These are phyloP conservation scores for Cyclotella choctawhatcheeana DNA, from an alignment of 108 stramenopile genomes.

Conservation along the genomic window DNA sequence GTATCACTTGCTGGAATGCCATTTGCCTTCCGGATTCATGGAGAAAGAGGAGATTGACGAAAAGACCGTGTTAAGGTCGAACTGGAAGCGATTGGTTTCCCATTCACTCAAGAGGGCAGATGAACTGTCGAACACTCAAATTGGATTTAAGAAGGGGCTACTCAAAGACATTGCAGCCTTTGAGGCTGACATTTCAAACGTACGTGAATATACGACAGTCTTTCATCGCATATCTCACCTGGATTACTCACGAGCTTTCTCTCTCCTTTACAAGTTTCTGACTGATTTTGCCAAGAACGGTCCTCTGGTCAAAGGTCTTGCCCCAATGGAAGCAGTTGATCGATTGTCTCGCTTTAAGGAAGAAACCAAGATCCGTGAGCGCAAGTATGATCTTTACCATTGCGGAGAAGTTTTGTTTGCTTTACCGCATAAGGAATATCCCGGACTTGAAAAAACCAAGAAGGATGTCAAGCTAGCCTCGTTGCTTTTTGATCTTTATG, in stretches of 20 bases:
- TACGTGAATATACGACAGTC: neutral
- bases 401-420: slow-evolving; percentile 89
- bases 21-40: slow-evolving; percentile 88
- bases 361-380: slow-evolving; percentile 81
- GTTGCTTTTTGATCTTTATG: slow-evolving; percentile 87
- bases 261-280: slow-evolving; percentile 51
- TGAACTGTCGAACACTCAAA: slow-evolving; percentile 82
- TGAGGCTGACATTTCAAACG: slow-evolving; percentile 66
- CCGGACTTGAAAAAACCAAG: slow-evolving; percentile 77
- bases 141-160: slow-evolving; percentile 74
- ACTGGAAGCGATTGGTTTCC: slow-evolving; percentile 86
- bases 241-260: neutral
- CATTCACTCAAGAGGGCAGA: slow-evolving; percentile 74
- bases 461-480: slow-evolving; percentile 88
- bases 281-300: slow-evolving; percentile 81
- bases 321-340: slow-evolving; percentile 90
- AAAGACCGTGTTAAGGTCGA: slow-evolving; percentile 85
- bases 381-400: slow-evolving; percentile 86
- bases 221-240: neutral
- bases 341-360: slow-evolving; percentile 87
- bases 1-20: slow-evolving; percentile 91
- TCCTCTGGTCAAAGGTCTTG: slow-evolving; percentile 79
- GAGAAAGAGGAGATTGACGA: slow-evolving; percentile 93
- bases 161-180: slow-evolving; percentile 78
- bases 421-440: slow-evolving; percentile 83